Evolutionary conservation across 495 filamentous ascomycete species (phyloP), one percentile per base, ranked within the genome.

Genomic region (Mytilinidion resinicola): DNA sequence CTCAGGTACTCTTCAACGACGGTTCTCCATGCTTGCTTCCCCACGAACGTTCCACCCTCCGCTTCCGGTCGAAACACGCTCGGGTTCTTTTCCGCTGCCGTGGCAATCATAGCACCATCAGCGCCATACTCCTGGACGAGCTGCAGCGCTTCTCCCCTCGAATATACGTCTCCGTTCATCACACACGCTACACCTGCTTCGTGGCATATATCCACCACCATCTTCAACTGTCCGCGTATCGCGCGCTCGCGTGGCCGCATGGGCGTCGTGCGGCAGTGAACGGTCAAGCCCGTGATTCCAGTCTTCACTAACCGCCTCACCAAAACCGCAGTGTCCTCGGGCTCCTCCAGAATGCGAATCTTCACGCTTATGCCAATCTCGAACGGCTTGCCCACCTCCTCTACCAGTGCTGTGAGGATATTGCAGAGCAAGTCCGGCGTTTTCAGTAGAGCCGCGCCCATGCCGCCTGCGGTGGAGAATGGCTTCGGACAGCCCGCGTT

Each of bases 401-500:
- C 76, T 9, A 96, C 91, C 12, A 98, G 78, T 0, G 87, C 83
- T 52, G 84, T 80, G 0, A 98, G 79, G 54, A 98, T 97, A 0
- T 83, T 76, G 51, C 84, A 85, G 0, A 98, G 82, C 61, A 78
- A 82, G 54, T 96, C 92, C 0, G 93, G 95, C 0, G 84, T 88
- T 49, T 80, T 78, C 14, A 98, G 78, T 19, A 98, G 74, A 3
- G 91, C 93, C 0, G 95, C 93, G 33, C 95, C 95, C 93, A 97
- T 98, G 38, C 93, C 95, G 37, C 89, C 87, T 56, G 77, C 78
- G 10, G 91, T 95, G 61, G 85, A 90, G 72, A 98, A 98, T 3
- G 95, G 90, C 73, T 97, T 98, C 0, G 93, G 93, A 71, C 93
- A 98, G 5, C 93, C 93, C 5, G 92, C 89, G 75, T 98, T 98